phyloP scores from a whole-genome alignment of 768 basidiomycete genomes.

The Symmetrospora coprosmae region DNA sequence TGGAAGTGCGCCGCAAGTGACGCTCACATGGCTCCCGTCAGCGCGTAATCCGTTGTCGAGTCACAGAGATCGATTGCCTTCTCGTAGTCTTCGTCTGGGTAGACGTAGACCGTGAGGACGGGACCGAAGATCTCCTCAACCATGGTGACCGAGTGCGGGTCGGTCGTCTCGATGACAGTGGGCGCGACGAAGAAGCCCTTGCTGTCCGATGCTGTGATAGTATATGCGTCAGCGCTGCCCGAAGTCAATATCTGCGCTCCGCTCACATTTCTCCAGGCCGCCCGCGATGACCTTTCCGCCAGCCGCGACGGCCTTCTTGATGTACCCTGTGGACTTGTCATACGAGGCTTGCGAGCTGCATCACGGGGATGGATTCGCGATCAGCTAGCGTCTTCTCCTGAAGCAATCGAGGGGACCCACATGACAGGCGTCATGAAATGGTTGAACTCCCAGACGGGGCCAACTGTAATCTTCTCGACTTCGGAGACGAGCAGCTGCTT shows the following conservation, averaged over 20 bases:
- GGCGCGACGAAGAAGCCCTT: conserved; percentile 89
- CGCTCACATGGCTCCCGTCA: conserved; percentile 78
- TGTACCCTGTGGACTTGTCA: conserved; percentile 68
- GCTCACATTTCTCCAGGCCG: conserved; percentile 41
- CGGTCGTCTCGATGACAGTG: conserved; percentile 81
- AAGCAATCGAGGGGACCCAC: conserved; percentile 41
- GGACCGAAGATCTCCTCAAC: conserved; percentile 94
- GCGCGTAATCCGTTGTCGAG: conserved; percentile 66
- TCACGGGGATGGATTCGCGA: neutral
- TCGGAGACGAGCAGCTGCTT: conserved; percentile 61
- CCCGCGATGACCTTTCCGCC: conserved; percentile 85
- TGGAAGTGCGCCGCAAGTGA: too few relatives aligned
- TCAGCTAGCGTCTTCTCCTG: neutral
- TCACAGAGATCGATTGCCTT: conserved; percentile 76
- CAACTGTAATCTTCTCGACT: conserved; percentile 71
- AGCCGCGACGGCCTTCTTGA: conserved; percentile 68
- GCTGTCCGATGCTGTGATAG: conserved; percentile 49
- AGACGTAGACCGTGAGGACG: conserved; percentile 82
- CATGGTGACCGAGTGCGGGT: conserved; percentile 78
- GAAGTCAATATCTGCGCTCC: neutral
- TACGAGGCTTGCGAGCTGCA: conserved; percentile 66
- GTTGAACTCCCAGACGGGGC: conserved; percentile 55
- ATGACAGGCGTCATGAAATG: conserved; percentile 97
- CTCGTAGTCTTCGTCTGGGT: conserved; percentile 72
- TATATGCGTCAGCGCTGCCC: neutral